phyloP scores from a whole-genome alignment of 2,329 filamentous ascomycete species.

The Akanthomyces lecanii region DNA sequence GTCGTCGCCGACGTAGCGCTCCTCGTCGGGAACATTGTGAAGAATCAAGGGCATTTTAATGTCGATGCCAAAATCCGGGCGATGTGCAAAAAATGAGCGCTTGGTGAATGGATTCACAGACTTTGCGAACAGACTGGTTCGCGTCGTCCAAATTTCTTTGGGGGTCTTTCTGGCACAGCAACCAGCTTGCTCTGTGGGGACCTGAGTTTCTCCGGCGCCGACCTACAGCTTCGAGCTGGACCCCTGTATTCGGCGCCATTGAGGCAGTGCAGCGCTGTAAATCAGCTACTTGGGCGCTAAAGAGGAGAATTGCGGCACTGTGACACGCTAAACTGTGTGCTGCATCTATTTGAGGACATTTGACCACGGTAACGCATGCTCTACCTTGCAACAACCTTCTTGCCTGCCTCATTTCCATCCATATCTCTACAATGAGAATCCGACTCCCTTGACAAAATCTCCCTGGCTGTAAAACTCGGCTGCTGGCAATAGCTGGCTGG shows the following conservation, averaged over 20 bases:
- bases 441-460: slow-evolving; percentile 44
- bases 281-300: background rate
- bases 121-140: background rate
- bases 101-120: background rate
- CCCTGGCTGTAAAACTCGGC: slow-evolving; percentile 50
- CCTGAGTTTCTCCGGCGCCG: slow-evolving; percentile 15
- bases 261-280: background rate
- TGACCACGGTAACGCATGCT: too few species aligned
- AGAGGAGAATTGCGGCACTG: background rate
- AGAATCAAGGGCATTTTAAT: slow-evolving; percentile 62
- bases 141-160: slow-evolving; percentile 16
- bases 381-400: too few species aligned
- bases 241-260: background rate
- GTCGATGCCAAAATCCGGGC: background rate
- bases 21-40: slow-evolving; percentile 65
- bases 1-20: slow-evolving; percentile 62
- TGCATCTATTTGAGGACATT: background rate
- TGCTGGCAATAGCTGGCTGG: slow-evolving; percentile 45
- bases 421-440: slow-evolving; percentile 23
- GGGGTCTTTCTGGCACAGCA: slow-evolving; percentile 17
- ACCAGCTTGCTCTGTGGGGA: background rate
- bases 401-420: too few species aligned
- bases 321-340: background rate
- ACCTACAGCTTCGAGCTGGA: background rate
- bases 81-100: background rate